phyloP scores from a whole-genome alignment of 495 filamentous ascomycete genomes.

The Annulohypoxylon bovei region DNA sequence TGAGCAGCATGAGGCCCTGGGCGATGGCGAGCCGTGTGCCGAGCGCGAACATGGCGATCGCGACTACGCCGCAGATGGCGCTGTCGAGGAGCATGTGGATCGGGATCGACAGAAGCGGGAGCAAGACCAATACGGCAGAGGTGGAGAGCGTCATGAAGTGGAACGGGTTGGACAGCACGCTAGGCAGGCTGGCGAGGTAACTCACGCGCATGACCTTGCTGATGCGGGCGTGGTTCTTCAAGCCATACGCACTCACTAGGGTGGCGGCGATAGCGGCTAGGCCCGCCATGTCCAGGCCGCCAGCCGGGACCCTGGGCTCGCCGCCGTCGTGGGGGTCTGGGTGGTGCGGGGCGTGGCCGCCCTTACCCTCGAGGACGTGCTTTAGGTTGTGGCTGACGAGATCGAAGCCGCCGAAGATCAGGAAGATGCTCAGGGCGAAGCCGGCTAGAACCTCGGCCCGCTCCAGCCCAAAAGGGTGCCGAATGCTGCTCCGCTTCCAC shows the following conservation, averaged over 20 bases:
- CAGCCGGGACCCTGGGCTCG: constrained; percentile 68
- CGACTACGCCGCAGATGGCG: constrained; percentile 79
- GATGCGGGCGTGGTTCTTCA: constrained; percentile 95
- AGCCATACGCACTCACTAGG: constrained; percentile 82
- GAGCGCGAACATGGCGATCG: constrained; percentile 84
- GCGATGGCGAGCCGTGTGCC: constrained; percentile 83
- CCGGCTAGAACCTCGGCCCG: constrained; percentile 92
- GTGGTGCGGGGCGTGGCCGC: constrained; percentile 71
- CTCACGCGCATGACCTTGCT: constrained; percentile 81
- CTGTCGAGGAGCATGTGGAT: constrained; percentile 84
- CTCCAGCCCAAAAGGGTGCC: constrained; percentile 92
- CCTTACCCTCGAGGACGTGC: constrained; percentile 75
- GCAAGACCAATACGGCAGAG: constrained; percentile 79
- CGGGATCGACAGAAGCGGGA: constrained; percentile 81
- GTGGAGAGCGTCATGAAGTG: constrained; percentile 92
- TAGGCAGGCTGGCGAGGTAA: constrained; percentile 76
- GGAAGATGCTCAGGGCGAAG: constrained; percentile 95
- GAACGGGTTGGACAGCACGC: constrained; percentile 85
- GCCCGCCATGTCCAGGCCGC: constrained; percentile 82
- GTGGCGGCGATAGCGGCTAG: constrained; percentile 89
- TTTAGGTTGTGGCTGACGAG: constrained; percentile 91
- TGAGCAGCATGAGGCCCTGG: constrained; percentile 91
- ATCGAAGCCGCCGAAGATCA: constrained; percentile 96
- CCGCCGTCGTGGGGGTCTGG: constrained; percentile 65
- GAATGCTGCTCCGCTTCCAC: constrained; percentile 91